Percentiles rank a stretch among this genome's conserved stretches.
Evolutionary conservation across 164 flowering plant species (phyloP).

Genomic region (Kalanchoe fedtschenkoi): DNA sequence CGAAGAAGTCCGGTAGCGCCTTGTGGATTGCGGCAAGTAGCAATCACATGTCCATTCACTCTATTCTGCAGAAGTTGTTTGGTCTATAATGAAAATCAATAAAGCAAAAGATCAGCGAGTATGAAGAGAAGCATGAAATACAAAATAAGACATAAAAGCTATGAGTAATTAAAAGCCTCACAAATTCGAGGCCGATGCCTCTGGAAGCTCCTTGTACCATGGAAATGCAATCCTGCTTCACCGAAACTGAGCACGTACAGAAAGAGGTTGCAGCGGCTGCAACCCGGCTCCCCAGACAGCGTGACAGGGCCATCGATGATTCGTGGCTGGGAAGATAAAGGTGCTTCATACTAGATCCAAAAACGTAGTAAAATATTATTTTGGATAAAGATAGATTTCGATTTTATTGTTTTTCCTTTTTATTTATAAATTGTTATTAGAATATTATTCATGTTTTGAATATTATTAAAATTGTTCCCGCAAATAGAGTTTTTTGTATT

Average conservation of each 20-base stretch:
- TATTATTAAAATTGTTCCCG: too few species aligned
- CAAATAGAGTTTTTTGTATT: too few species aligned
- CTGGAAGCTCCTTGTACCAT: conserved; percentile 65
- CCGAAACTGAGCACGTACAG: background rate
- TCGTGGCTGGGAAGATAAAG: too few species aligned
- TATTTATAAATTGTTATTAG: too few species aligned
- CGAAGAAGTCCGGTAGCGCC: conserved; percentile 48
- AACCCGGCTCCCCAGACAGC: too few species aligned
- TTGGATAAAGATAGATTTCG: too few species aligned
- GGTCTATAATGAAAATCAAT: conserved; percentile 28
- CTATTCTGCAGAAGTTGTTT: conserved; percentile 63
- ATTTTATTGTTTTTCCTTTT: too few species aligned
- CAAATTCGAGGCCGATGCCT: conserved; percentile 67
- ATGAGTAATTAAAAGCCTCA: conserved; percentile 22
- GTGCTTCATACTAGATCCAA: too few species aligned
- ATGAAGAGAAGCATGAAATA: background rate
- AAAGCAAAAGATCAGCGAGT: background rate
- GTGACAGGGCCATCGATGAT: too few species aligned
- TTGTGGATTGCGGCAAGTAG: conserved; percentile 81
- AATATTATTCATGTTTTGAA: too few species aligned
- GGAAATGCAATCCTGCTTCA: conserved; percentile 35
- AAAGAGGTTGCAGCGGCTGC: too few species aligned
- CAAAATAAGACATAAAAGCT: background rate
- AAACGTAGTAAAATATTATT: too few species aligned
- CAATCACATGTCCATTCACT: conserved; percentile 65